Evolutionary conservation across 805 yeast species (phyloP).

Genomic region (Candida oleophila): DNA sequence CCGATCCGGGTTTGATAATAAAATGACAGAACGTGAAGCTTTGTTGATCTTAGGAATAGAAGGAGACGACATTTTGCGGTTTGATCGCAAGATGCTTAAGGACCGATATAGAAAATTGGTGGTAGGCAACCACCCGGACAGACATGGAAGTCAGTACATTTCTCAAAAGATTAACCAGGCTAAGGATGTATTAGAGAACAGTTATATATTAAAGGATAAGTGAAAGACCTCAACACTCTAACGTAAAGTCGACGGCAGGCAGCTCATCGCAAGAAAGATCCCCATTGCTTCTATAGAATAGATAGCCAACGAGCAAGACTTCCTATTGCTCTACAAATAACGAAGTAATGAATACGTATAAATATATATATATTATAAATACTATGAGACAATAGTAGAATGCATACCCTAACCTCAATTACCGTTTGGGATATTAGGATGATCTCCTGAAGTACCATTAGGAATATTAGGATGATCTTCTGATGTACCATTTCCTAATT

Average conservation of each 20-base stretch:
- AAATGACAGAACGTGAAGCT: conserved; percentile 46
- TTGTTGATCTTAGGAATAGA: conserved; percentile 39
- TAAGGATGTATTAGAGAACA: conserved; percentile 37
- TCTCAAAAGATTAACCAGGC: conserved; percentile 45
- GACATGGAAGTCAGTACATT: conserved; percentile 38
- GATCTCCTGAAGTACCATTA: background rate
- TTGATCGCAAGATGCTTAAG: conserved; percentile 34
- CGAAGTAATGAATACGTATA: background rate
- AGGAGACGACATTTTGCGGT: conserved; percentile 36
- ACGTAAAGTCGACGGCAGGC: no score
- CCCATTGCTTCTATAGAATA: no score
- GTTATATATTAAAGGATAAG: conserved; percentile 30
- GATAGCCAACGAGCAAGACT: no score
- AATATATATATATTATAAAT: conserved; percentile 1
- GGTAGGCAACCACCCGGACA: conserved; percentile 44
- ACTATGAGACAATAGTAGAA: no score
- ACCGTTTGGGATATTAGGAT: background rate
- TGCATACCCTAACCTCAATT: no score
- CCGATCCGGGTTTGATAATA: conserved; percentile 30
- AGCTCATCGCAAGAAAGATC: no score
- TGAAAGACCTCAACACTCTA: background rate
- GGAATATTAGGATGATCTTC: background rate
- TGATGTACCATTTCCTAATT: background rate
- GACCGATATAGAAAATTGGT: conserved; percentile 38
- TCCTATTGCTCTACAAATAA: no score